Evolutionary conservation across 1,139 yeast genomes (phyloP).

Genomic region (Yamadazyma sp.): DNA sequence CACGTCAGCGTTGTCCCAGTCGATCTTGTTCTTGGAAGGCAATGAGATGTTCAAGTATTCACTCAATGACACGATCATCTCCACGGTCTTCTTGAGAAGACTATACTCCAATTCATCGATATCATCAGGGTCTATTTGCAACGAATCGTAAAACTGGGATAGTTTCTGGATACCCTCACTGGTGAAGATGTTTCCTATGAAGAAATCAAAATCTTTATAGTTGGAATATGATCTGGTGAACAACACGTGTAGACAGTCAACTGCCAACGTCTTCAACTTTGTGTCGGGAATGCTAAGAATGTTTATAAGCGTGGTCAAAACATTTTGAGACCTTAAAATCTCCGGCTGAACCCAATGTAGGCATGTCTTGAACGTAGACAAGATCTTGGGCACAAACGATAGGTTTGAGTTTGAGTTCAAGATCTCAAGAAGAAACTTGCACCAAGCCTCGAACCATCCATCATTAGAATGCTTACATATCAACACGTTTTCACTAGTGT

Average conservation of each 20-base stretch:
- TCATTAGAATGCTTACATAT: conserved; percentile 61
- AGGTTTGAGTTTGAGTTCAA: conserved; percentile 39
- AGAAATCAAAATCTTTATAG: conserved; percentile 71
- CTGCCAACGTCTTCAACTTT: conserved; percentile 75
- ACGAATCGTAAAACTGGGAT: conserved; percentile 60
- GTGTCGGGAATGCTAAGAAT: conserved; percentile 62
- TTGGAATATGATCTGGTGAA: conserved; percentile 78
- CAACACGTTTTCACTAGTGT: conserved; percentile 62
- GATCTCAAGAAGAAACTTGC: conserved; percentile 58
- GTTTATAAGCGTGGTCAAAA: conserved; percentile 61
- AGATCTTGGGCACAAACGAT: conserved; percentile 60
- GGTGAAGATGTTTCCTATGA: conserved; percentile 77
- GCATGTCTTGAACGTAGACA: conserved; percentile 86
- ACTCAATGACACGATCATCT: conserved; percentile 88
- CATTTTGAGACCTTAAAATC: conserved; percentile 65
- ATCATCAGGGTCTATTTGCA: conserved; percentile 68
- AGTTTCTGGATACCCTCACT: conserved; percentile 70
- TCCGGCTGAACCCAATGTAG: conserved; percentile 87
- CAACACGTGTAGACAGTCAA: conserved; percentile 86
- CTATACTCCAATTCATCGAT: conserved; percentile 80
- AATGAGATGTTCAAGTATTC: conserved; percentile 59
- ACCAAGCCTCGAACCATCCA: conserved; percentile 91
- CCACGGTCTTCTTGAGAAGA: conserved; percentile 83
- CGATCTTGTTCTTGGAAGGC: conserved; percentile 36
- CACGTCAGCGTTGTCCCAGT: conserved; percentile 56